Evolutionary conservation across 352 stramenopile species (phyloP), one percentile per base, ranked within the genome.

Genomic region (Phytopythium delawarense): DNA sequence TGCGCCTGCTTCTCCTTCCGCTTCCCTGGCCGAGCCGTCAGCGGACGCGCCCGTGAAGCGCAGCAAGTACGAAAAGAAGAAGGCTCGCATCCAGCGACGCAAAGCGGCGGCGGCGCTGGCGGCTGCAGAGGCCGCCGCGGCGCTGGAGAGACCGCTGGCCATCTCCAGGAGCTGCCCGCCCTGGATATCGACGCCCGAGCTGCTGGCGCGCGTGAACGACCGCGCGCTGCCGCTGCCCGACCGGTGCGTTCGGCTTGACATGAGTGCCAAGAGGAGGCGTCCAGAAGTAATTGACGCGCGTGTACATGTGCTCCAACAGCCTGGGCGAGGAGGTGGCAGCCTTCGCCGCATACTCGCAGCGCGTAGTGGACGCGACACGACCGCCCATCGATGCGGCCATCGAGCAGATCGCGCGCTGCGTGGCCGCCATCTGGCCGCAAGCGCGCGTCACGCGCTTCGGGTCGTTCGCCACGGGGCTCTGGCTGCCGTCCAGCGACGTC

Each of bases 401-500:
- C 46, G 77, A 69, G 50, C 81, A 85, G 49, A 87, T 94, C 48
- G 75, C 79, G 4, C 69, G 78, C 25, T 75, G 74, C 5, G 81
- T 94, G 57, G 69, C 86, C 59, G 67, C 69, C 53, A 81, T 92
- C 50, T 96, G 87, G 85, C 87, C 87, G 32, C 78, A 89, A 18
- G 84, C 85, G 18, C 80, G 65, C 0, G 76, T 93, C 49, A 74
- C 69, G 57, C 89, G 82, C 64, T 96, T 92, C 68, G 89, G 89
- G 16, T 96, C 85, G 52, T 96, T 92, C 51, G 82, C 83, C 23
- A 96, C 75, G 23, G 89, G 84, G 0, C 74, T 97, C n/a, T 96
- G 88, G 84, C 75, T 95, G 34, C 88, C 89, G 8, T 91, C 84
- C 5, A 95, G 84, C 51, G 89, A 97, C 58, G 83, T 97, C 6